Evolutionary conservation across 352 stramenopile genomes (phyloP).

Genomic region (Globisporangium abappressorium): DNA sequence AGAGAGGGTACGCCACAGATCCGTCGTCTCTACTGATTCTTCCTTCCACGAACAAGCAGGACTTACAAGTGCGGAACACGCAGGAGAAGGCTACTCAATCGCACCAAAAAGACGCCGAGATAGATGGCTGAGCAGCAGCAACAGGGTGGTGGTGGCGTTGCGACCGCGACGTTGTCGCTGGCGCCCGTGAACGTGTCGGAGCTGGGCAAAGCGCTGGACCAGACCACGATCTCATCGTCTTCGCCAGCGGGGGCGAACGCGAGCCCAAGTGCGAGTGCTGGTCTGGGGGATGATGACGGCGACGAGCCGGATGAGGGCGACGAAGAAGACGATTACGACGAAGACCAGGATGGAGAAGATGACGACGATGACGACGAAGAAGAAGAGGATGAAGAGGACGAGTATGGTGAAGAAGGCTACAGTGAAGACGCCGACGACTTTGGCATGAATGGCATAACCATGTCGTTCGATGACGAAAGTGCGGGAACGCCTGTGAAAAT

Average conservation of each 20-base stretch:
- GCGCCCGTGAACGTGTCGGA: slow-evolving; percentile 53
- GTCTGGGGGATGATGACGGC: slow-evolving; percentile 2
- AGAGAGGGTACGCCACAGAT: neutral
- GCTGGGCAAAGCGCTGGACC: slow-evolving; percentile 69
- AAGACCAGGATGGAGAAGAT: slow-evolving; percentile 15
- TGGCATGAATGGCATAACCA: slow-evolving; percentile 8
- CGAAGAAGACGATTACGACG: slow-evolving; percentile 13
- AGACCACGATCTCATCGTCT: slow-evolving; percentile 64
- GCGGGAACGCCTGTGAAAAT: slow-evolving; percentile 19
- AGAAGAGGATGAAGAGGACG: slow-evolving; percentile 12
- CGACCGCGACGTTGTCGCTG: slow-evolving; percentile 10
- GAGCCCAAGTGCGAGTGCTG: slow-evolving; percentile 16
- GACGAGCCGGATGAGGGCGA: slow-evolving; percentile 18
- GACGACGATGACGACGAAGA: slow-evolving; percentile 8
- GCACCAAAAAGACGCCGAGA: neutral
- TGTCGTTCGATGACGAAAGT: slow-evolving; percentile 11
- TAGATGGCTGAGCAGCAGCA: slow-evolving; percentile 11
- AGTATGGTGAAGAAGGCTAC: slow-evolving; percentile 18
- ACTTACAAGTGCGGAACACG: neutral
- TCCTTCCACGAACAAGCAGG: neutral
- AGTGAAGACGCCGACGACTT: slow-evolving; percentile 21
- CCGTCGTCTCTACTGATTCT: neutral
- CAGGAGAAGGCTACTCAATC: neutral
- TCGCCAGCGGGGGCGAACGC: neutral
- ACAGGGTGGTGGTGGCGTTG: neutral